These are phyloP conservation scores for Solidago caesia DNA, from an alignment of 129 eudicot genomes.

Conservation along the genomic window DNA sequence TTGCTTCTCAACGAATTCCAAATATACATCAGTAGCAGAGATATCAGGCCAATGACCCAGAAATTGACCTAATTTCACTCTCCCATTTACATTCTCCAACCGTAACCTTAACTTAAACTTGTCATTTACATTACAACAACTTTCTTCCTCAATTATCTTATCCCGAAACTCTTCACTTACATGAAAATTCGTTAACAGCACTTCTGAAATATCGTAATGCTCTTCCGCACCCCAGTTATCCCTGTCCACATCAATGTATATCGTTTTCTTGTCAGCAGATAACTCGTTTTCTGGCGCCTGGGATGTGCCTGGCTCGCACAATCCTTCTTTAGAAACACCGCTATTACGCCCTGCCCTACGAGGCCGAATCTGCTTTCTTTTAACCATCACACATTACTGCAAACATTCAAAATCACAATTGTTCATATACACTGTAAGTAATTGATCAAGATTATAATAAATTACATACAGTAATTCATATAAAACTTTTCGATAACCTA, in stretches of 20 bases:
- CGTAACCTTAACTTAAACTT: slow-evolving; percentile 59
- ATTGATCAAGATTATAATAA: not conserved
- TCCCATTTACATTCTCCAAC: slow-evolving; percentile 49
- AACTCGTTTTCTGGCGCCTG: slow-evolving; percentile 24
- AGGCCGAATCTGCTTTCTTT: slow-evolving; percentile 71
- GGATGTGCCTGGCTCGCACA: slow-evolving; percentile 19
- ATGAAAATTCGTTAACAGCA: slow-evolving; percentile 56
- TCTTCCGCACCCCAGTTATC: slow-evolving; percentile 56
- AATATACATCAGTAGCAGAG: slow-evolving; percentile 40
- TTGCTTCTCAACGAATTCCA: slow-evolving; percentile 54
- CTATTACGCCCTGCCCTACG: slow-evolving; percentile 46
- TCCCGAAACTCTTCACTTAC: slow-evolving; percentile 47
- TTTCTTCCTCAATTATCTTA: slow-evolving; percentile 35
- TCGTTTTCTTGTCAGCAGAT: slow-evolving; percentile 32
- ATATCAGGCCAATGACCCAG: slow-evolving; percentile 62
- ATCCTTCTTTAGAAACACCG: slow-evolving; percentile 29
- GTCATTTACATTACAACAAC: slow-evolving; percentile 29
- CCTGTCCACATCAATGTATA: slow-evolving; percentile 63
- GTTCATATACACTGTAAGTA: no score
- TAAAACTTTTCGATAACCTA: no score
- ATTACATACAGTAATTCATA: no score
- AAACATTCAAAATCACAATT: not conserved
- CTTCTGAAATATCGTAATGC: slow-evolving; percentile 74
- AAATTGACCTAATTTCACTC: slow-evolving; percentile 46
- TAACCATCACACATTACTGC: slow-evolving; percentile 50